Evolutionary conservation across 495 filamentous ascomycete species (phyloP), one percentile per base, ranked within the genome.

Genomic region (Glutinoglossum americanum): DNA sequence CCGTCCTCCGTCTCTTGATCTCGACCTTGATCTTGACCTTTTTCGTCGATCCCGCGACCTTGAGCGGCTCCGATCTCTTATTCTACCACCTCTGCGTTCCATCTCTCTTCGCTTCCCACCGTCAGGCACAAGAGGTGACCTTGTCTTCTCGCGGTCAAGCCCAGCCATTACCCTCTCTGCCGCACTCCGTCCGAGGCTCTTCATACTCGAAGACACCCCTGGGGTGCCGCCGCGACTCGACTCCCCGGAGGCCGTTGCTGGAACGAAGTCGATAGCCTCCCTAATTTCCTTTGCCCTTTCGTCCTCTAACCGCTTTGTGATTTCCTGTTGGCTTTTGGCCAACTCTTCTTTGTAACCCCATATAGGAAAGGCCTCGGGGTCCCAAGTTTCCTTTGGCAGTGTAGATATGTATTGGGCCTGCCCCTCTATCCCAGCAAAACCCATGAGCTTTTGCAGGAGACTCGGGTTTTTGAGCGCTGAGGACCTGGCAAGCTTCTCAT

Each of bases 391-490:
- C 26, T 64, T 63, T 0, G 80, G 65, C 35, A 98, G 66, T 19
- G 84, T 80, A n/a, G 81, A 87, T 7, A 74, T 71, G 63, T 96
- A 94, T 71, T 93, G 85, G 3, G 77, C 74, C 37, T 70, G 65
- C 49, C 77, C 73, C 58, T 76, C 73, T 47, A 96, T 74, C 3
- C 84, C 88, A 5, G 83, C 83, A 71, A 92, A 94, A 7, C 73
- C 74, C 70, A 89, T 80, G 65, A 97, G 74, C 61, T 90, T 90
- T 41, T 80, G 76, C 59, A 85, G 70, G 19, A 95, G 70, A 32
- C 78, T 83, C 25, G 92, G 92, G 64, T 97, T 95, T 54, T 79
- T 80, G 41, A 95, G 70, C 0, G 84, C 81, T 0, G 79, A 71
- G 1, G 83, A 85, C 44, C 71, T 72, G 23, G 82, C 79, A 0